phyloP scores from a whole-genome alignment of 148 eudicot genomes.

The Cornus suecica region DNA sequence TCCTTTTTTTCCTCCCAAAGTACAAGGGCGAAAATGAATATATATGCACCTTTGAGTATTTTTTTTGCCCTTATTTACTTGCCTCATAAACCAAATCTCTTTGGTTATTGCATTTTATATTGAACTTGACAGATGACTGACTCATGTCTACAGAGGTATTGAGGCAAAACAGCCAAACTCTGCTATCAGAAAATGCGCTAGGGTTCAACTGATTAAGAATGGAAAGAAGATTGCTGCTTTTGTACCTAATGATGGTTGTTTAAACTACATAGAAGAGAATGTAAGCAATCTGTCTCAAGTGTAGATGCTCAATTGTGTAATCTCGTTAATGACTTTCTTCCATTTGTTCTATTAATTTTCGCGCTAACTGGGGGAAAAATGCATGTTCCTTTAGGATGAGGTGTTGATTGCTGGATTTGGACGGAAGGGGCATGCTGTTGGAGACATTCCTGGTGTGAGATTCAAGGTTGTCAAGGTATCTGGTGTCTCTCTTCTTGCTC shows the following conservation, averaged over 20 bases:
- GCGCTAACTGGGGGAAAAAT: background rate
- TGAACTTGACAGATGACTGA: slow-evolving; percentile 3
- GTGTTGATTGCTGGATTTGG: slow-evolving; percentile 60
- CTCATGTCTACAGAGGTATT: slow-evolving; percentile 31
- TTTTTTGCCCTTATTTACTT: background rate
- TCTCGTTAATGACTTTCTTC: background rate
- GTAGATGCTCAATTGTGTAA: background rate
- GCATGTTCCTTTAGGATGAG: slow-evolving; percentile 27
- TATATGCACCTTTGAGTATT: too few species aligned
- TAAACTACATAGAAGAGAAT: slow-evolving; percentile 51
- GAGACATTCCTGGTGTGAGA: slow-evolving; percentile 58
- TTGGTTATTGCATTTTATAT: background rate
- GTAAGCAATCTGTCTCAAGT: slow-evolving; percentile 21
- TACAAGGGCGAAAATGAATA: too few species aligned
- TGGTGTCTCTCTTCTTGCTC: slow-evolving; percentile 49
- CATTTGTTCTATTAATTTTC: too few species aligned
- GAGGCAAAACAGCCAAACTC: slow-evolving; percentile 56
- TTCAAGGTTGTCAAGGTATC: slow-evolving; percentile 58
- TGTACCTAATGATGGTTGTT: slow-evolving; percentile 53
- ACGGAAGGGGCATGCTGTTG: slow-evolving; percentile 52
- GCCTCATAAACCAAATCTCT: background rate
- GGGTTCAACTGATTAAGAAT: slow-evolving; percentile 49
- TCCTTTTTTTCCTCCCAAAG: too few species aligned
- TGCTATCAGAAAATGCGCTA: slow-evolving; percentile 46
- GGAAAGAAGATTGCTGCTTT: slow-evolving; percentile 54